Conservation (phyloP, 2,329 filamentous ascomycete genomes). For the Lizonia empirigonia region DNA sequence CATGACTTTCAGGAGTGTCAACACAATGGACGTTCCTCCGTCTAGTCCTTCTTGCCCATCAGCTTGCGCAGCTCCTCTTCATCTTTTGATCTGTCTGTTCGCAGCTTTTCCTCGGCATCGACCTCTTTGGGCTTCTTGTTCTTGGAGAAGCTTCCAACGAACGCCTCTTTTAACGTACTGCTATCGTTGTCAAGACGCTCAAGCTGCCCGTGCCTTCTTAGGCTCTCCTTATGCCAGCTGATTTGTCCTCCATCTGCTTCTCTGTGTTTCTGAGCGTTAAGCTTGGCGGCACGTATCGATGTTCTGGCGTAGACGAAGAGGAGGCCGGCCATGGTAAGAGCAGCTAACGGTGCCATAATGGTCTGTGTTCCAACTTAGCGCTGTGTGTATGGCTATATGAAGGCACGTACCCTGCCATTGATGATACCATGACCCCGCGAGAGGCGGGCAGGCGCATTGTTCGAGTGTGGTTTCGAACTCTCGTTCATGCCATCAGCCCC, state of each 20-base stretch:
- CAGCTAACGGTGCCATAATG: slow-evolving; percentile 65
- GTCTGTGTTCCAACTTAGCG: slow-evolving; percentile 46
- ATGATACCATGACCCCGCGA: slow-evolving; percentile 40
- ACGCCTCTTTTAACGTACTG: slow-evolving; percentile 40
- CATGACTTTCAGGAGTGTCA: neutral
- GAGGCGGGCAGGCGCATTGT: slow-evolving; percentile 38
- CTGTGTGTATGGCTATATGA: neutral
- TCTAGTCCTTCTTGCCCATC: slow-evolving; percentile 42
- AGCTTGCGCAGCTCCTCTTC: slow-evolving; percentile 49
- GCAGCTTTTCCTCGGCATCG: slow-evolving; percentile 33
- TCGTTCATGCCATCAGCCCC: slow-evolving; percentile 53
- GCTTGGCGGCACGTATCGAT: slow-evolving; percentile 69
- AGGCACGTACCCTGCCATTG: slow-evolving; percentile 40
- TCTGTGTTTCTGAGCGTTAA: slow-evolving; percentile 65
- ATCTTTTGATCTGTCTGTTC: slow-evolving; percentile 42
- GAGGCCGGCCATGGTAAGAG: slow-evolving; percentile 65
- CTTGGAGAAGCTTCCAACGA: slow-evolving; percentile 38
- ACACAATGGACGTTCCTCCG: no score
- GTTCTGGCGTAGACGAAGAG: slow-evolving; percentile 67
- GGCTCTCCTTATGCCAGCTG: slow-evolving; percentile 60
- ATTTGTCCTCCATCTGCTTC: slow-evolving; percentile 63
- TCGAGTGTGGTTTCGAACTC: slow-evolving; percentile 45
- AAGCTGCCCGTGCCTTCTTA: slow-evolving; percentile 58
- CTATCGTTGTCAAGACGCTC: slow-evolving; percentile 51
- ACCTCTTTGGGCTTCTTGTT: slow-evolving; percentile 37